These are phyloP conservation scores for Tilletia indica DNA, from an alignment of 1,284 basidiomycete species.

Conservation along the genomic window DNA sequence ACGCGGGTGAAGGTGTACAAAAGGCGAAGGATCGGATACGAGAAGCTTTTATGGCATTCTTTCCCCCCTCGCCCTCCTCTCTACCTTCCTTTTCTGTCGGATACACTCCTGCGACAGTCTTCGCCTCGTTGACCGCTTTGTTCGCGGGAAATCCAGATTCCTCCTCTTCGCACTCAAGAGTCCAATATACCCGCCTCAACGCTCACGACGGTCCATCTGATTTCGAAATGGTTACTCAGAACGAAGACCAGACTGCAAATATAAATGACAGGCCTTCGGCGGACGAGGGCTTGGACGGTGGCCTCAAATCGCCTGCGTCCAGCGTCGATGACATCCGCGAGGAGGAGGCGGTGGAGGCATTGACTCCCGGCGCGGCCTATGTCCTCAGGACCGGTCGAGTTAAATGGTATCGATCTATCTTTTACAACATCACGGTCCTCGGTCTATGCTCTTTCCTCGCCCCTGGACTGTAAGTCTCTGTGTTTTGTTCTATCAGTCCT, in stretches of 20 bases:
- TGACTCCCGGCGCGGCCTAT: conserved; percentile 10
- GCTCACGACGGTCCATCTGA: too few species aligned
- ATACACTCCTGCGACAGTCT: neutral
- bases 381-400: neutral
- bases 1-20: too few species aligned
- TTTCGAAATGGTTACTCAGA: neutral
- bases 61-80: conserved; percentile 2
- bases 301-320: neutral
- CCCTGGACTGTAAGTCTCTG: conserved; percentile 15
- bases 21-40: too few species aligned
- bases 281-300: neutral
- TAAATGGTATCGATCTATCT: conserved; percentile 38
- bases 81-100: neutral
- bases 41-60: neutral
- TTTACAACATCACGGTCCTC: conserved; percentile 50
- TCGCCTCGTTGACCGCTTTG: neutral
- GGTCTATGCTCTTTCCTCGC: conserved; percentile 54
- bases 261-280: neutral
- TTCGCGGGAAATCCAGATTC: too few species aligned
- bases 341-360: conserved; percentile 1
- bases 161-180: too few species aligned
- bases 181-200: too few species aligned
- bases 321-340: neutral
- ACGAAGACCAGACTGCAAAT: neutral
- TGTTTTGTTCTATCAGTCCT: neutral